Base-by-base conservation (phyloP, 768 basidiomycete genomes). In the Melanogaster broomeanus region DNA sequence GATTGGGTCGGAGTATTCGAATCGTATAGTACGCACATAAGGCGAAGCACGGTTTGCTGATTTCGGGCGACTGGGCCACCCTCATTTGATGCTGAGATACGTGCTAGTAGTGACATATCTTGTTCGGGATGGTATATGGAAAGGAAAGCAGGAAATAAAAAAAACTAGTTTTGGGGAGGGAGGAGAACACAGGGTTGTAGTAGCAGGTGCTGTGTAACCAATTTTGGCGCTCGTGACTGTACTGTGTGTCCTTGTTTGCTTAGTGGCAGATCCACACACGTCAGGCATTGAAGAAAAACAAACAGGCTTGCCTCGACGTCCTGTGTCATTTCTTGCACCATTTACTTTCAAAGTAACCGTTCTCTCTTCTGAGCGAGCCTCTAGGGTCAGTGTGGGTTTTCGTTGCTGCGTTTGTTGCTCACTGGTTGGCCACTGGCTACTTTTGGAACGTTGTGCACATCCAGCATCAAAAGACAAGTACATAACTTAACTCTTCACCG, bases 1-100 rank as follows among this genome's bases (percentile, higher is more conserved):
- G 55, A 55, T 16, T 58, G 51, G 5, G 47, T 48, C 53, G 51
- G 49, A 55, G 58, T 53, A 67, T 51, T 61, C 56, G 68, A 70
- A 65, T 62, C 43, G 65, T 57, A 60, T 51, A 15, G 62, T 67
- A 69, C 67, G 67, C 67, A 69, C 67, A 60, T 69, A 69, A 42
- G 69, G 67, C 63, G 67, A 69, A 44, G 34, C 51, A 55, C 67
- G 58, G 52, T 53, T 67, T 50, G 58, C 59, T 37, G 67, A 66
- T 28, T 67, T 69, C 30, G 67, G 59, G 8, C 67, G 67, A 65
- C 56, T 12, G 67, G 69, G 6, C 69, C 69, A 24, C 66, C 60
- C 24, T 70, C 66, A 1, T 55, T 64, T 16, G 60, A 45, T 39
- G 54, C 62, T 19, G 66, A 66, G 3, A 68, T 39, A 35, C 67